Percentiles rank a stretch among this genome's conserved stretches.
Conservation (phyloP, 805 yeast genomes). For the Candida rishiriensis region DNA sequence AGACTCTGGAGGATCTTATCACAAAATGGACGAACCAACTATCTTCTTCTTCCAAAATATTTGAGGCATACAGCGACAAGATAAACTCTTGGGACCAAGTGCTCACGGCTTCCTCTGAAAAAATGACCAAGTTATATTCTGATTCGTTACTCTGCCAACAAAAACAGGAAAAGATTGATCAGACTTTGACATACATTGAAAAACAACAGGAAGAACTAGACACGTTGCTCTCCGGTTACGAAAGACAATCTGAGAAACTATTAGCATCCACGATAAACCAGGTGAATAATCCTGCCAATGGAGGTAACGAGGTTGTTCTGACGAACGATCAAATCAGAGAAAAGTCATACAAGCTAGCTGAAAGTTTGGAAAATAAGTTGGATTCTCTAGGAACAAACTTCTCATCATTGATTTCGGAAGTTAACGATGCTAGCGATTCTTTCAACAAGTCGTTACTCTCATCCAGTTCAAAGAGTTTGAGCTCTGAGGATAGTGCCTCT, state of each 20-base stretch:
- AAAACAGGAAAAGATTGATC: conserved; percentile 81
- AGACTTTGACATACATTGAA: conserved; percentile 77
- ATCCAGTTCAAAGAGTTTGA: conserved; percentile 17
- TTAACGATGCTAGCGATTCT: conserved; percentile 76
- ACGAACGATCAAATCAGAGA: conserved; percentile 83
- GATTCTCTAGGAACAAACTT: conserved; percentile 75
- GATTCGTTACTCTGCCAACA: conserved; percentile 82
- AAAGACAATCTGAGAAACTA: conserved; percentile 58
- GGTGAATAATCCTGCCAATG: conserved; percentile 11
- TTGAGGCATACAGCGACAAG: conserved; percentile 67
- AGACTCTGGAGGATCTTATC: conserved; percentile 87
- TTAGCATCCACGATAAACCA: conserved; percentile 31
- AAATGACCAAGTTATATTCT: conserved; percentile 69
- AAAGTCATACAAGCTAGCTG: conserved; percentile 85
- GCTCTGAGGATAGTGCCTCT: conserved; percentile 29
- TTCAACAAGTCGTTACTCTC: conserved; percentile 57
- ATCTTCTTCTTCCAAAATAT: conserved; percentile 65
- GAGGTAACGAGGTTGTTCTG: conserved; percentile 29
- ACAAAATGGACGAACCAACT: conserved; percentile 91
- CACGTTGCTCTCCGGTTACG: conserved; percentile 74
- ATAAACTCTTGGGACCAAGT: conserved; percentile 84
- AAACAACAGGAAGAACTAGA: conserved; percentile 93
- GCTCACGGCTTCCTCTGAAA: conserved; percentile 80
- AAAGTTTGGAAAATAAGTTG: conserved; percentile 73
- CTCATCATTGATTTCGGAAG: conserved; percentile 70